Conservation (phyloP, 2,329 filamentous ascomycete genomes). For the Penicillium rolfsii region DNA sequence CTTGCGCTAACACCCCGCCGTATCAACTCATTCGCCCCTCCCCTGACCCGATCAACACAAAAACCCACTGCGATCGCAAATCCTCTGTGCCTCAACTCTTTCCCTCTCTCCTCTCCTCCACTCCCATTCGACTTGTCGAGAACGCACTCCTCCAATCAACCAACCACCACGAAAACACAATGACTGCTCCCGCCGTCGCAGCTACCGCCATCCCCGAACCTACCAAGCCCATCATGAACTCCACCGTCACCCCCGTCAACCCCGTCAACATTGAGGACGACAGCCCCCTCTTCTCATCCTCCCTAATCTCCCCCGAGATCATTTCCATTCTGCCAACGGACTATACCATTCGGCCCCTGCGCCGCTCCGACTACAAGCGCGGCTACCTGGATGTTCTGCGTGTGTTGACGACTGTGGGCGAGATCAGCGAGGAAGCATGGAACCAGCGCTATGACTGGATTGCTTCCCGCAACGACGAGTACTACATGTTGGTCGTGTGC, state of each 20-base stretch:
- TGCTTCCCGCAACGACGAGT: constrained; percentile 70
- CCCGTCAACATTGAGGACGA: constrained; percentile 41
- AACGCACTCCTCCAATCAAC: not conserved
- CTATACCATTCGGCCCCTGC: constrained; percentile 81
- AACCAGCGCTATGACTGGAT: constrained; percentile 83
- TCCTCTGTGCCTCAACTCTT: not conserved
- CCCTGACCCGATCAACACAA: constrained; percentile 18
- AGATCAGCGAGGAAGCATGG: constrained; percentile 76
- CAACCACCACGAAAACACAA: constrained; percentile 14
- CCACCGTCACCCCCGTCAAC: constrained; percentile 33
- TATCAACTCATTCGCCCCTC: constrained; percentile 17
- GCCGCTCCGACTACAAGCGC: constrained; percentile 73
- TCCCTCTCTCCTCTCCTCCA: constrained; percentile 1
- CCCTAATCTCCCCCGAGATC: constrained; percentile 78
- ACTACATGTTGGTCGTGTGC: constrained; percentile 85
- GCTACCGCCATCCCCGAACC: constrained; percentile 21
- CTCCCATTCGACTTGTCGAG: not conserved
- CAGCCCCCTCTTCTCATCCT: constrained; percentile 71
- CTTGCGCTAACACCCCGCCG: constrained; percentile 24
- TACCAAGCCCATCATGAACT: constrained; percentile 26
- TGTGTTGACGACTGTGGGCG: constrained; percentile 90
- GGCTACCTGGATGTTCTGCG: constrained; percentile 91
- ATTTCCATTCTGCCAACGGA: constrained; percentile 72
- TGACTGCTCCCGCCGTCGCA: constrained; percentile 23
- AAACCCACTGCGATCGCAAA: constrained; percentile 14